These are phyloP conservation scores for Populus hybrid DNA, from an alignment of 441 rosid species.

Conservation along the genomic window DNA sequence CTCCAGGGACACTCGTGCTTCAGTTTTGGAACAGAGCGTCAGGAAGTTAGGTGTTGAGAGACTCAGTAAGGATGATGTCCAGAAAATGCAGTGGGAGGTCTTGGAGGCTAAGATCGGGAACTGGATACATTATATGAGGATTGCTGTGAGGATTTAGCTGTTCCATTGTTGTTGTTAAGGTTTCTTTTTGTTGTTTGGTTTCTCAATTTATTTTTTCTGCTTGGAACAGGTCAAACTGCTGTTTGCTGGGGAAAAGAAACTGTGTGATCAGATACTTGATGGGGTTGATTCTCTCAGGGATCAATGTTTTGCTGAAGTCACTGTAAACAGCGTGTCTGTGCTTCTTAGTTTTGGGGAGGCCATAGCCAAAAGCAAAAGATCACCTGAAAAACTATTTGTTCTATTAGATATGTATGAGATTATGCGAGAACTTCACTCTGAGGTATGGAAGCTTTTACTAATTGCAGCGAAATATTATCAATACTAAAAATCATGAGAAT, in stretches of 20 bases:
- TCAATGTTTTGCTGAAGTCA: slow-evolving; percentile 83
- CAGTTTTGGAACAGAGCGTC: slow-evolving; percentile 87
- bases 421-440: too few species aligned
- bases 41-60: slow-evolving; percentile 87
- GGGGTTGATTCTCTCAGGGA: slow-evolving; percentile 77
- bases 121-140: slow-evolving; percentile 96
- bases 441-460: slow-evolving; percentile 13
- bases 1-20: slow-evolving; percentile 82
- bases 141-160: slow-evolving; percentile 53
- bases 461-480: not conserved
- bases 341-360: slow-evolving; percentile 4
- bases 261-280: slow-evolving; percentile 79
- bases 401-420: too few species aligned
- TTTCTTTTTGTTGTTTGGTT: not conserved
- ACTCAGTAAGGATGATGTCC: slow-evolving; percentile 92
- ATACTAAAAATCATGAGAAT: not conserved
- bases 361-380: too few species aligned
- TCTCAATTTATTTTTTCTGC: slow-evolving; percentile 13
- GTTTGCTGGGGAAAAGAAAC: slow-evolving; percentile 80
- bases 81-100: slow-evolving; percentile 98
- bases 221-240: slow-evolving; percentile 79
- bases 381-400: too few species aligned
- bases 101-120: slow-evolving; percentile 96
- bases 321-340: slow-evolving; percentile 64
- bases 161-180: not conserved